Evolutionary conservation across 352 stramenopile species (phyloP), one percentile per base, ranked within the genome.

Genomic region (Saprolegnia parasitica): DNA sequence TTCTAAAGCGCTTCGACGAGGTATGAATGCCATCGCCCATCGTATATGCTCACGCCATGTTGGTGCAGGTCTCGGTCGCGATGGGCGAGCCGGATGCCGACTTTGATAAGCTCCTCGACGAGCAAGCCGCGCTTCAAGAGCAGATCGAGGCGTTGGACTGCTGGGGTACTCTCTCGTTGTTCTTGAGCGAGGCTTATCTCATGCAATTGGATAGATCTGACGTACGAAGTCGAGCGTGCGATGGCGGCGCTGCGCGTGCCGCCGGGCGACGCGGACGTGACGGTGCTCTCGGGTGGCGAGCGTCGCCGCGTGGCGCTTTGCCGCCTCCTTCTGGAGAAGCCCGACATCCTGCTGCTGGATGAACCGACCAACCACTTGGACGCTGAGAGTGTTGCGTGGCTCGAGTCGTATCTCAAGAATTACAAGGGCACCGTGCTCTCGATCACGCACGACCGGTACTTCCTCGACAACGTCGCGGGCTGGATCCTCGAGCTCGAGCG

Each of bases 361-460:
- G 97, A 99, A 73, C 97, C 97, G 20, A 98, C 91, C 16, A 99
- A 99, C 84, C 97, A 99, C 77, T 85, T 99, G 72, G 97, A 99
- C 79, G 92, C 93, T 16, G 94, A 98, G 77, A 96, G 84, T 20
- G 97, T 99, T 72, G 78, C 81, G 35, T 99, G 97, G 97, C 84
- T 99, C 26, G 96, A 99, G 76, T 76, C 92, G n/a, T 99, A 98
- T 74, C 81, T 99, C 66, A 88, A 93, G 65, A 83, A 90, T 58
- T 99, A 98, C 78, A 88, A 89, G 54, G 95, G 96, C 66, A 99
- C 97, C 0, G 95, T 99, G 64, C 86, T 99, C 23, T 98, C 93
- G 35, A 98, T 99, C 73, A 99, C 97, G 26, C 97, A 99, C 83
- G 97, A 99, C 76, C 85, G 96, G 23, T 99, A 99, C 78, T 99